Percentiles rank a stretch among this genome's conserved stretches.
phyloP scores from a whole-genome alignment of 768 basidiomycete species.

The Mycena metata region DNA sequence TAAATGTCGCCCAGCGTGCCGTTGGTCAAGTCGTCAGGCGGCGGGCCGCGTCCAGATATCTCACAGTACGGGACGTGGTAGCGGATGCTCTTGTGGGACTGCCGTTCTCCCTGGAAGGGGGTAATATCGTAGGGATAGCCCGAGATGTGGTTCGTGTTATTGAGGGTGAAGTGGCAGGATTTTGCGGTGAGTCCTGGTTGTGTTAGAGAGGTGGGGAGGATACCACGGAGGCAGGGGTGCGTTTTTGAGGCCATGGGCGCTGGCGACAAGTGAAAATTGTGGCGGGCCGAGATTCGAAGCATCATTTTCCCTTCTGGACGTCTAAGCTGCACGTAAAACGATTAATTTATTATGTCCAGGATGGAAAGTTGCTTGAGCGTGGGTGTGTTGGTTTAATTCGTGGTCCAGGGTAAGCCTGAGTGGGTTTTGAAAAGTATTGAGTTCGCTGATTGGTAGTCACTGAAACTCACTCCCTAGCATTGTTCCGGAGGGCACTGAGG shows the following conservation, averaged over 20 bases:
- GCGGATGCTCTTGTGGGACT: too few relatives aligned
- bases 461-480: too few relatives aligned
- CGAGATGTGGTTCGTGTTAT: neutral
- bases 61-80: conserved; percentile 24
- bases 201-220: conserved; percentile 1
- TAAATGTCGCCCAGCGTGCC: conserved; percentile 24
- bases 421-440: too few relatives aligned
- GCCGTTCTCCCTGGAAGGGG: neutral
- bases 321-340: too few relatives aligned
- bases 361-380: too few relatives aligned
- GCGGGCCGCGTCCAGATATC: conserved; percentile 19
- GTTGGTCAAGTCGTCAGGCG: conserved; percentile 10
- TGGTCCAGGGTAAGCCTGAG: too few relatives aligned
- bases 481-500: too few relatives aligned
- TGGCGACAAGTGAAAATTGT: neutral
- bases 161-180: conserved; percentile 4
- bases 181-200: neutral
- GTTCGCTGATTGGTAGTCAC: too few relatives aligned
- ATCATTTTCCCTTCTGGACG: too few relatives aligned
- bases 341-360: too few relatives aligned
- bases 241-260: neutral
- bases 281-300: neutral
- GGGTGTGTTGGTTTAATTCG: too few relatives aligned
- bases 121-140: conserved; percentile 23
- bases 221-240: conserved; percentile 18